A percentile compares a stretch with the other conserved stretches of the same genome.
These are phyloP conservation scores for Globisporangium cederbergense DNA, from an alignment of 352 stramenopile species.

Conservation along the genomic window DNA sequence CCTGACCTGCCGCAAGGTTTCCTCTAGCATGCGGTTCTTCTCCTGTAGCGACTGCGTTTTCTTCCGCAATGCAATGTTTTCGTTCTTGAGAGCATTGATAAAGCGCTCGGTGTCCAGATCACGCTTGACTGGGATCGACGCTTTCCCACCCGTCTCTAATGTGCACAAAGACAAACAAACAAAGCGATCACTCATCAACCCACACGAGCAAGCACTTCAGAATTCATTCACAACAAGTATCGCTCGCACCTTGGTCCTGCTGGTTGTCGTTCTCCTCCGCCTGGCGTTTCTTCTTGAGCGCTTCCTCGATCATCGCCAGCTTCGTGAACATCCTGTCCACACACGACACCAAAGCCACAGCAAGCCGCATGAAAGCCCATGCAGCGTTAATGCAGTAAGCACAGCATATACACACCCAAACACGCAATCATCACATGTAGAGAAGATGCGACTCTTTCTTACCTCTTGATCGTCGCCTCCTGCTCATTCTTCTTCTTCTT, in stretches of 20 bases:
- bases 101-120: conserved; percentile 83
- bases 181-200: not conserved
- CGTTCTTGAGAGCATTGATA: conserved; percentile 68
- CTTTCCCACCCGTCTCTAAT: conserved; percentile 29
- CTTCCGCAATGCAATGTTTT: conserved; percentile 69
- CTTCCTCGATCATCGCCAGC: conserved; percentile 84
- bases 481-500: conserved; percentile 92
- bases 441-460: not conserved
- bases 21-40: conserved; percentile 64
- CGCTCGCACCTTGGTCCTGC: conserved; percentile 38
- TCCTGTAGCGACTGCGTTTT: conserved; percentile 70
- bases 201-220: not conserved
- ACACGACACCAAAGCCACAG: not conserved
- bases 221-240: not conserved
- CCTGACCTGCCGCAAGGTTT: conserved; percentile 38
- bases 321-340: conserved; percentile 83
- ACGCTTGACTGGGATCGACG: conserved; percentile 30
- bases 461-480: conserved; percentile 87
- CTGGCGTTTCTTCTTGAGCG: conserved; percentile 71
- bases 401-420: not conserved
- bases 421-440: not conserved
- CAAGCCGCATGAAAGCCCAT: not conserved
- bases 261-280: conserved; percentile 54
- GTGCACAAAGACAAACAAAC: not conserved
- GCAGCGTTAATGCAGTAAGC: not conserved